Conservation (phyloP, 2,329 filamentous ascomycete species). For the Scedosporium apiospermum region DNA sequence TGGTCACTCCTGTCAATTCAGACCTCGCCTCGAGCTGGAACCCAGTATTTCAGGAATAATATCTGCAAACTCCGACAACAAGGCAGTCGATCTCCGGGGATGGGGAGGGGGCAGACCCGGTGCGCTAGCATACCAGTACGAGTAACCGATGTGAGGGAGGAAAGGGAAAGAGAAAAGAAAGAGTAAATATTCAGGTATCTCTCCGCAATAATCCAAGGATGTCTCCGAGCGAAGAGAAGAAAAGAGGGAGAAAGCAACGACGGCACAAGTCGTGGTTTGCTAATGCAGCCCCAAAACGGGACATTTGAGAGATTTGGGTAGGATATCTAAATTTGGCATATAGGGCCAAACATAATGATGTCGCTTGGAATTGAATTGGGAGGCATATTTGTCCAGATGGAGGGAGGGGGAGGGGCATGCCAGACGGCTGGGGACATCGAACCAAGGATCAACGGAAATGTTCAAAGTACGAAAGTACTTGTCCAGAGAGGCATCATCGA, state of each 20-base stretch:
- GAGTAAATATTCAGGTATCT: too few species aligned
- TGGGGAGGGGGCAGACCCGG: neutral
- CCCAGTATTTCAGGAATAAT: too few species aligned
- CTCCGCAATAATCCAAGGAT: too few species aligned
- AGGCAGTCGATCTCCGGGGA: neutral
- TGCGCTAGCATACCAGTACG: neutral
- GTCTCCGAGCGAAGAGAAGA: neutral
- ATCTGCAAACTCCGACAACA: neutral
- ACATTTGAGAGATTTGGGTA: neutral
- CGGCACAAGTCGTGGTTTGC: neutral
- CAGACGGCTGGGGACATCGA: neutral
- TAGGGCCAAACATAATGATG: neutral
- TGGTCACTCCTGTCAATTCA: neutral
- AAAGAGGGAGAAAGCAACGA: neutral
- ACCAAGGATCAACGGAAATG: too few species aligned
- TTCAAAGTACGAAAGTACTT: too few species aligned
- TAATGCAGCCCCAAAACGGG: neutral
- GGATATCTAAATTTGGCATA: conserved; percentile 7
- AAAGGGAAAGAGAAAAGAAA: neutral
- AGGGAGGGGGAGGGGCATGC: neutral
- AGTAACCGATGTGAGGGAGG: neutral
- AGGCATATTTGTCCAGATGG: too few species aligned
- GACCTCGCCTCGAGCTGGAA: neutral
- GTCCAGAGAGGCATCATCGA: too few species aligned
- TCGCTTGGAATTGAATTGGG: neutral